These are phyloP conservation scores for Metschnikowia sp. DNA, from an alignment of 805 yeast species.

Conservation along the genomic window DNA sequence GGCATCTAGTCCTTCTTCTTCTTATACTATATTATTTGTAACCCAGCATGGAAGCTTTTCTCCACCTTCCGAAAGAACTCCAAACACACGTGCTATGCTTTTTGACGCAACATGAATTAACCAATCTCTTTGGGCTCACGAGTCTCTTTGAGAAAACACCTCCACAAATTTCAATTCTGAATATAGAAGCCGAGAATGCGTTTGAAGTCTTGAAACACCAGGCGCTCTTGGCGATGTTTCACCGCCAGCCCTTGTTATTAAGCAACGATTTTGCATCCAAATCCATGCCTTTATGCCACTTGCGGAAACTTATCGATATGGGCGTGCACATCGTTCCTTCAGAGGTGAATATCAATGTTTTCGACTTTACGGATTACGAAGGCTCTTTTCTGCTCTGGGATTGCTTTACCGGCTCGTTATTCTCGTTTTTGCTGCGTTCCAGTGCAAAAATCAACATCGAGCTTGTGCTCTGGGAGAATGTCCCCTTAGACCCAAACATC, in stretches of 20 bases:
- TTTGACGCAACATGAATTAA: conserved; percentile 14
- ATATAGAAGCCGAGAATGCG: neutral
- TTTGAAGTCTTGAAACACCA: conserved; percentile 13
- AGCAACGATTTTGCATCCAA: conserved; percentile 11
- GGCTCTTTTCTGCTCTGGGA: conserved; percentile 6
- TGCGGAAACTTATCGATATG: conserved; percentile 18
- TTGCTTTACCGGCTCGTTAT: conserved; percentile 8
- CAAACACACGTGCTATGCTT: conserved; percentile 14
- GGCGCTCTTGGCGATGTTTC: conserved; percentile 14
- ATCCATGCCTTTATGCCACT: conserved; percentile 11
- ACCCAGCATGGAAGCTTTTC: conserved; percentile 10
- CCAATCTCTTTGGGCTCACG: conserved; percentile 14
- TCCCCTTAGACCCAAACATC: conserved; percentile 6
- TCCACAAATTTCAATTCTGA: neutral
- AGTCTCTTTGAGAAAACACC: conserved; percentile 1
- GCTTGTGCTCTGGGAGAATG: conserved; percentile 13
- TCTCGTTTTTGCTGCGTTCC: conserved; percentile 11
- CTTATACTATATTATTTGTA: no score
- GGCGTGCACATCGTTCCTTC: conserved; percentile 21
- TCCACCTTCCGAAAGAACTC: conserved; percentile 19
- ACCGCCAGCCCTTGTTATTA: conserved; percentile 9
- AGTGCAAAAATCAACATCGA: conserved; percentile 16
- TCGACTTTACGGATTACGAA: conserved; percentile 11
- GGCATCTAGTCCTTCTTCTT: neutral
- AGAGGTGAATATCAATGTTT: conserved; percentile 16